phyloP scores from a whole-genome alignment of 83 land plant species.

The Picea abies region DNA sequence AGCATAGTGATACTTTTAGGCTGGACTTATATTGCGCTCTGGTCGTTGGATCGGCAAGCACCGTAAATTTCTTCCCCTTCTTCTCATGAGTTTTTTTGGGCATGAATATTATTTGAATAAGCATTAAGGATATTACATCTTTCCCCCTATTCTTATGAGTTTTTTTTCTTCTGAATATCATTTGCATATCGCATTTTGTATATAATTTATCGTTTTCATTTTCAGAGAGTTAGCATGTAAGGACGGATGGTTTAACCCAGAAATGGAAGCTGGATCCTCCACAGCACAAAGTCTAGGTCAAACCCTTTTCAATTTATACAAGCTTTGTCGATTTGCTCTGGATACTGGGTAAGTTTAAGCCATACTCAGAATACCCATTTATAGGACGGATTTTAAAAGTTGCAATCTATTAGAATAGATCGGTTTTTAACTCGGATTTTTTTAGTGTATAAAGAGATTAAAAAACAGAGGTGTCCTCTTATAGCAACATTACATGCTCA shows the following conservation, averaged over 20 bases:
- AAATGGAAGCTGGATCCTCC: not conserved
- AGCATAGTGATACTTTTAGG: too few relatives aligned
- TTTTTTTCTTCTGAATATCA: too few relatives aligned
- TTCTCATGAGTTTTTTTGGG: not conserved
- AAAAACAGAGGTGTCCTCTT: too few relatives aligned
- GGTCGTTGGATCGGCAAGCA: not conserved
- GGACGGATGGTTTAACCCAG: slow-evolving; percentile 8
- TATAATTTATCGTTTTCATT: not conserved
- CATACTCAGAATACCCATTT: too few relatives aligned
- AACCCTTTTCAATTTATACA: not conserved
- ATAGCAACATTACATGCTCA: too few relatives aligned
- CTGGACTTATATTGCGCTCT: not conserved
- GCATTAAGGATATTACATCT: not conserved
- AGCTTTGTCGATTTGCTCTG: not conserved
- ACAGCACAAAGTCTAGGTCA: not conserved
- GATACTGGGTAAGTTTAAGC: not conserved
- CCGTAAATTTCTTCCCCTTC: not conserved
- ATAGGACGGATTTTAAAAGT: too few relatives aligned
- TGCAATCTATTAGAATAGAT: too few relatives aligned
- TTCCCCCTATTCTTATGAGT: too few relatives aligned
- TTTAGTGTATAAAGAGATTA: too few relatives aligned
- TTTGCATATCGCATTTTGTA: not conserved
- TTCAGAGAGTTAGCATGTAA: not conserved
- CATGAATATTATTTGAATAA: not conserved
- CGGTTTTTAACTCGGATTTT: too few relatives aligned